Evolutionary conservation across 768 basidiomycete species (phyloP).

Genomic region (Boletus fagicola): DNA sequence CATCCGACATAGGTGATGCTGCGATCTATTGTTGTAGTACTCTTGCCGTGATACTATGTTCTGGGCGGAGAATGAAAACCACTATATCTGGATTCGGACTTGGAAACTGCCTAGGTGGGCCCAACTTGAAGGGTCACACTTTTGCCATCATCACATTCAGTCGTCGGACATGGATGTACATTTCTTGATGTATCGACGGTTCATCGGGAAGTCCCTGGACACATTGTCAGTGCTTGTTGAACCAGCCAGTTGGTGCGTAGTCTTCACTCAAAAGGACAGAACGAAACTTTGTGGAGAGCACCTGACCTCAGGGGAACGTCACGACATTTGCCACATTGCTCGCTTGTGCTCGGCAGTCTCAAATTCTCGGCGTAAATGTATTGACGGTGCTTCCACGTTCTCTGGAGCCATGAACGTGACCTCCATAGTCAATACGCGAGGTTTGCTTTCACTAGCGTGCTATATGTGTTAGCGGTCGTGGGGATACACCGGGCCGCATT

Average conservation of each 20-base stretch:
- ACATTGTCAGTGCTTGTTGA: background rate
- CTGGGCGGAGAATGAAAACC: too few species aligned
- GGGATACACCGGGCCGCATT: background rate
- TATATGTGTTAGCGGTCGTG: slow-evolving; percentile 1
- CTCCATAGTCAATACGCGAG: background rate
- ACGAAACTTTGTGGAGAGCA: background rate
- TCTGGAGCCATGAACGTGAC: background rate
- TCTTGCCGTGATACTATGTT: too few species aligned
- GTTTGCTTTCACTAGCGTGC: background rate
- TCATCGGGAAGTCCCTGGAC: background rate
- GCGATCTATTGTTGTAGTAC: too few species aligned
- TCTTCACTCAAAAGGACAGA: background rate
- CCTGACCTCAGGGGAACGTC: background rate
- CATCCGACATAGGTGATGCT: slow-evolving; percentile 60
- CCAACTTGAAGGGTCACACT: too few species aligned
- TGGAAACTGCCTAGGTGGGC: too few species aligned
- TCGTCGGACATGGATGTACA: too few species aligned
- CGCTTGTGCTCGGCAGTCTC: background rate
- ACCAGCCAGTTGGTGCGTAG: background rate
- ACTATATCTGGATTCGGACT: too few species aligned
- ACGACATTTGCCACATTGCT: background rate
- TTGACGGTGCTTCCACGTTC: background rate
- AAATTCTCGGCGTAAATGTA: background rate
- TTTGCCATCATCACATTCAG: too few species aligned
- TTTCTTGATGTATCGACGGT: background rate